Conservation (phyloP, 1,139 yeast species). For the Blastobotrys capitulatus region DNA sequence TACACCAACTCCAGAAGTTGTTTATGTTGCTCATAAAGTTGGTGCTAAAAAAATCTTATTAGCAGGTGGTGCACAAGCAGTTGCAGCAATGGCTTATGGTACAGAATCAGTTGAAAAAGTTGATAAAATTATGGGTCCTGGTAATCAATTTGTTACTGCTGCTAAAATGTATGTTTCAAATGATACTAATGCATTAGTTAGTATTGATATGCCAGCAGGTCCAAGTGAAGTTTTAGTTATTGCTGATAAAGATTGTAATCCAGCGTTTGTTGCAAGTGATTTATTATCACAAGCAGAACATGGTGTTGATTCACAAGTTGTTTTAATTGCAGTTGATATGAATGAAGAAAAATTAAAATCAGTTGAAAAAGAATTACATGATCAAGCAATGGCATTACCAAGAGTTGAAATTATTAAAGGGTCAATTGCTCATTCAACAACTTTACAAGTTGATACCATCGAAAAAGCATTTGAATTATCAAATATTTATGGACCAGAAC, state of each 20-base stretch:
- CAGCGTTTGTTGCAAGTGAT: conserved; percentile 94
- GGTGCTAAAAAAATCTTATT: conserved; percentile 86
- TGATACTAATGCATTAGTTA: conserved; percentile 89
- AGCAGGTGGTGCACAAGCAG: conserved; percentile 99
- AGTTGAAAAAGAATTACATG: conserved; percentile 74
- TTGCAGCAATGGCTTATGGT: conserved; percentile 98
- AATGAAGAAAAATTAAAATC: conserved; percentile 52
- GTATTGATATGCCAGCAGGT: conserved; percentile 99
- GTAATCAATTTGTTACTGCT: conserved; percentile 98
- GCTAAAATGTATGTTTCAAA: conserved; percentile 97
- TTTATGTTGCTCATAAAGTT: conserved; percentile 91
- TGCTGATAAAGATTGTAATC: conserved; percentile 82
- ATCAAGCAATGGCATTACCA: conserved; percentile 82
- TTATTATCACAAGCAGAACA: conserved; percentile 97
- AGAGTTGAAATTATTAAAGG: conserved; percentile 90
- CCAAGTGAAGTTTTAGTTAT: conserved; percentile 95
- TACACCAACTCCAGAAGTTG: conserved; percentile 91
- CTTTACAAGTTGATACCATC: conserved; percentile 58
- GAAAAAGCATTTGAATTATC: conserved; percentile 80
- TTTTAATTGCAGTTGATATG: conserved; percentile 76
- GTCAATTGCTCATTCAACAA: conserved; percentile 87
- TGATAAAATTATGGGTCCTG: conserved; percentile 97
- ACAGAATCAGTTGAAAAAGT: conserved; percentile 88
- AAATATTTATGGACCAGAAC: conserved; percentile 95
- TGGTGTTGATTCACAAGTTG: conserved; percentile 96